Base-by-base conservation (phyloP, 2,329 filamentous ascomycete species). In the Apiospora pterosperma region DNA sequence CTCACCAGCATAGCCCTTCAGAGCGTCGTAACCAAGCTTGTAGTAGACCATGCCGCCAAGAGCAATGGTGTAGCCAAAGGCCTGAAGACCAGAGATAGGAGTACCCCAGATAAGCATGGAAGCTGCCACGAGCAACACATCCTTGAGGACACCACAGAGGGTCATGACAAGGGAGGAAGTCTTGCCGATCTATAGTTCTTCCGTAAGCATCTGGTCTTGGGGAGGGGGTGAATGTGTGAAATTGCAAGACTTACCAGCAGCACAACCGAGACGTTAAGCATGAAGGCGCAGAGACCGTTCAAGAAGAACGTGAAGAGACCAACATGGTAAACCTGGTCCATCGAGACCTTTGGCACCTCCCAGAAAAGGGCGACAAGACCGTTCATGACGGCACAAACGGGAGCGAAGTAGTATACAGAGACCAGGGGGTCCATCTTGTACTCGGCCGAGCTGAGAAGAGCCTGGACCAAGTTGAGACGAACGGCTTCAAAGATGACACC, bases 391-490 rank as follows among this genome's bases (percentile, higher is more conserved):
- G 92, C 92, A 79, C 92, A 96, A 64, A 93, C 88, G 19, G 92
- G 92, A 2, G 92, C 92, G 72, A 94, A 96, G 84, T 96, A 96
- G 86, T 96, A 96, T 14, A 96, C 87, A 36, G 92, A 96, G 63
- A 96, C 92, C 25, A 96, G 83, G 21, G 92, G 92, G 77, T 96
- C 92, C 92, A 96, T 96, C 87, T 95, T 95, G 86, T 91, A 95
- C 80, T 95, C 92, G 61, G 90, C 85, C 48, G 90, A 92, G 82
- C 89, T 93, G 71, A 96, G 86, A 58, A 96, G 85, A 66, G 90
- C 89, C 82, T 95, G 90, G 62, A 96, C 91, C 89, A 96, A 90
- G 81, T 91, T 92, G 66, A 96, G 85, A 73, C 92, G 90, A 69
- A 92, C 86, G 64, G 92, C 92, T 80, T 96, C 92, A 74, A 95